Evolutionary conservation across 164 flowering plant genomes (phyloP), one percentile per base, ranked within the genome.

Genomic region (Tetrastigma voinierianum): DNA sequence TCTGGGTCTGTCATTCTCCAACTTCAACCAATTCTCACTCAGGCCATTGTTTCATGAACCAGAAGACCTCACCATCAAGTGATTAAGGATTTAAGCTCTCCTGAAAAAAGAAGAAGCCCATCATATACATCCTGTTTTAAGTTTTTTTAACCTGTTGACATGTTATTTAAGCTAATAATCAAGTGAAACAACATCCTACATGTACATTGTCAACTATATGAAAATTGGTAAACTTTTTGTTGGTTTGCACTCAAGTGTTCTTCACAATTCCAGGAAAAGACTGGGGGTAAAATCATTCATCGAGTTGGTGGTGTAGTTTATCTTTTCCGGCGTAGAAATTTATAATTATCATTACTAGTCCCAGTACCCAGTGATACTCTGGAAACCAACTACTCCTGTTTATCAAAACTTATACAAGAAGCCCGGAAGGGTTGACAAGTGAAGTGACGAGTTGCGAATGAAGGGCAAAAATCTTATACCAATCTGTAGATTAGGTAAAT

Each of bases 361-460:
- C 99, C 82, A 71, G 67, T 90, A 84, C 63, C 97, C 99, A 1
- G 53, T 89, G 69, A 92, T 95, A 97, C 88, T 95, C 1, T 95
- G 99, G 99, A 92, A 95, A 71, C 97, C 99, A 61, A 97, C 97
- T 67, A 76, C 97, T 60, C 98, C 98, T 20, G 98, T 95, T 49
- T 92, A 95, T 68, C 98, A 59, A 95, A 95, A 69, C 97, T 95
- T 58, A 95, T 95, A 58, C 96, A 95, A 75, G 97, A 92, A 68
- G 91, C 87, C 71, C 98, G 43, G 94, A 86, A 78, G 97, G 98
- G 47, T 75, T 95, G 82, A 92, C 97, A 15, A 84, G 82, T 24
- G 97, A 92, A 78, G 98, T 20, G 87, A 87, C 79, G 83, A 81
- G 61, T 68, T 95, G 45, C 70, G n/a, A n/a, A 76, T 11, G 67